Evolutionary conservation across 352 stramenopile species (phyloP).

Genomic region (Achlya hypogyna): DNA sequence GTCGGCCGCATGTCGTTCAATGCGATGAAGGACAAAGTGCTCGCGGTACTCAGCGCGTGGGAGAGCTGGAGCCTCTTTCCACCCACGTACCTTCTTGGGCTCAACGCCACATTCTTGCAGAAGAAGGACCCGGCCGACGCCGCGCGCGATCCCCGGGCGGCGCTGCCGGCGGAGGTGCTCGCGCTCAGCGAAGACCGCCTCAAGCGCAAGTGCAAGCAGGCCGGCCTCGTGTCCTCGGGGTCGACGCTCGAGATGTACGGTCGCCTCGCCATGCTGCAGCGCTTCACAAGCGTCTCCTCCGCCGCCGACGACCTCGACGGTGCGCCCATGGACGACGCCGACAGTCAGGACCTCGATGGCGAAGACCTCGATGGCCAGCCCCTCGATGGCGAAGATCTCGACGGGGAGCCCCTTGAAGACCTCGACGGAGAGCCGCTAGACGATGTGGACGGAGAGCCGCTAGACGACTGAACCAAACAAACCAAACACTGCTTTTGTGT

Average conservation of each 20-base stretch:
- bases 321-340: conserved; percentile 24
- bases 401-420: conserved; percentile 37
- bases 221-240: conserved; percentile 48
- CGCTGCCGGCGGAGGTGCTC: conserved; percentile 12
- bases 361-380: conserved; percentile 29
- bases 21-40: conserved; percentile 74
- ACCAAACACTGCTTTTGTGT: too few relatives aligned
- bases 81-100: conserved; percentile 54
- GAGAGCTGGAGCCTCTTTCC: conserved; percentile 75
- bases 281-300: conserved; percentile 37
- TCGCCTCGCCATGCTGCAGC: conserved; percentile 54
- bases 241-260: conserved; percentile 32
- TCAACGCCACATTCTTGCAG: conserved; percentile 70
- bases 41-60: conserved; percentile 63
- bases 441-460: conserved; percentile 32
- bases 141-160: neutral
- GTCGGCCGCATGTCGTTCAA: conserved; percentile 66
- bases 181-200: conserved; percentile 41
- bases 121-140: conserved; percentile 48
- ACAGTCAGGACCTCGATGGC: neutral
- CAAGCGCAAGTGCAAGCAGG: conserved; percentile 55
- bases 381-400: conserved; percentile 26
- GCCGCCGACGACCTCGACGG: conserved; percentile 11
- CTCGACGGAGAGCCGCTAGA: conserved; percentile 40
- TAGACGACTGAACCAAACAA: too few relatives aligned